Conservation (phyloP, 139 green algal genomes). For the Astrephomene gubernaculifera region DNA sequence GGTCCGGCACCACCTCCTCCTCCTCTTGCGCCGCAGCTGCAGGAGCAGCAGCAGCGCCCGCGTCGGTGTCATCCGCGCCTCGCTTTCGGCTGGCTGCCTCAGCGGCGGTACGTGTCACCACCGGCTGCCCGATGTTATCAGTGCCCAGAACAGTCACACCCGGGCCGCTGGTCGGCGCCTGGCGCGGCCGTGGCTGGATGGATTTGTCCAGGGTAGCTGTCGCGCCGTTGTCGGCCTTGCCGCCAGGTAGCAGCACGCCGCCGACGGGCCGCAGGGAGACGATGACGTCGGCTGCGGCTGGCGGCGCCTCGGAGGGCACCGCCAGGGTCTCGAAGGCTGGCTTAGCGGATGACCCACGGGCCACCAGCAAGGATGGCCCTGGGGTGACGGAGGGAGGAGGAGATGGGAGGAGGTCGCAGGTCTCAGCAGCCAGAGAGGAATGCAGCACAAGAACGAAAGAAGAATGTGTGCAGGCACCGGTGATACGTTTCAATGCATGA, state of each 20-base stretch:
- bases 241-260: slow-evolving; percentile 44
- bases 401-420: no score
- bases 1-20: slow-evolving; percentile 47
- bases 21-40: neutral
- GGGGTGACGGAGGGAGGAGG: neutral
- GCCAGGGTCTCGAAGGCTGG: slow-evolving; percentile 64
- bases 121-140: slow-evolving; percentile 50
- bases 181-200: neutral
- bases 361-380: slow-evolving; percentile 63
- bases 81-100: slow-evolving; percentile 35
- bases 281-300: neutral
- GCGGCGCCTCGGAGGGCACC: slow-evolving; percentile 21
- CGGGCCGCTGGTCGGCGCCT: neutral
- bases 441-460: no score
- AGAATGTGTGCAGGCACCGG: no score
- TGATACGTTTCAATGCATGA: no score
- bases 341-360: slow-evolving; percentile 54
- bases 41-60: neutral
- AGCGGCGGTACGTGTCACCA: slow-evolving; percentile 3
- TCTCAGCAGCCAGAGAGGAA: no score
- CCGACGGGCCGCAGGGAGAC: slow-evolving; percentile 32
- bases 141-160: slow-evolving; percentile 48
- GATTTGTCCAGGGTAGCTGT: neutral
- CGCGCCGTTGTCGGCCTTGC: no score
- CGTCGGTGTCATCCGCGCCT: neutral